Percentiles rank a stretch among this genome's conserved stretches.
Conservation (phyloP, 495 filamentous ascomycete genomes). For the Tuber borchii region DNA sequence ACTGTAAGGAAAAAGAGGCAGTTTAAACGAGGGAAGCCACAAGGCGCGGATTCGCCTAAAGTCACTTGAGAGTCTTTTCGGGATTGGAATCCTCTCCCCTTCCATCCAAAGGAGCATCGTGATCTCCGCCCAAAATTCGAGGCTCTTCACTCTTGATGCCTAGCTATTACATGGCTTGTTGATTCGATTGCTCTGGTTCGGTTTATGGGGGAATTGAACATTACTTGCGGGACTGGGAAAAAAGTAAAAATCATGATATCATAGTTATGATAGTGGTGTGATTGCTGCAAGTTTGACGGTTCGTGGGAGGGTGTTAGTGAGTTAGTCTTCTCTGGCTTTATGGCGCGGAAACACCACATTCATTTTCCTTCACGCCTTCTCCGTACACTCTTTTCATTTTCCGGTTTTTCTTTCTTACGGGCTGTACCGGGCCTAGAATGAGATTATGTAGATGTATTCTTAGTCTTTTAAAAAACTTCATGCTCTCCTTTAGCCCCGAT, state of each 20-base stretch:
- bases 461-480: background rate
- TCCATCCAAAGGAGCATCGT: background rate
- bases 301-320: background rate
- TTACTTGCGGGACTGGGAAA: background rate
- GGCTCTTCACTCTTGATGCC: background rate
- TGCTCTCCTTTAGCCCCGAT: background rate
- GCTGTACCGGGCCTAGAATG: background rate
- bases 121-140: background rate
- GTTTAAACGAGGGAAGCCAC: constrained; percentile 14
- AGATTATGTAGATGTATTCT: background rate
- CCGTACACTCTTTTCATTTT: background rate
- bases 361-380: background rate
- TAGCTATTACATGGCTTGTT: background rate
- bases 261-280: background rate
- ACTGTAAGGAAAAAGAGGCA: constrained; percentile 21
- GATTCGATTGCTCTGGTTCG: constrained; percentile 1
- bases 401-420: background rate
- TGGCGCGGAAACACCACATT: background rate
- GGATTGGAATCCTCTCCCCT: background rate
- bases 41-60: background rate
- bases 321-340: background rate
- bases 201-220: background rate
- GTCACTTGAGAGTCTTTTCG: background rate
- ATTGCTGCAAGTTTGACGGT: background rate
- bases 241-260: background rate